Percentiles rank a stretch among this genome's conserved stretches.
Conservation (phyloP, 2,329 filamentous ascomycete species). For the Diatrype stigma region DNA sequence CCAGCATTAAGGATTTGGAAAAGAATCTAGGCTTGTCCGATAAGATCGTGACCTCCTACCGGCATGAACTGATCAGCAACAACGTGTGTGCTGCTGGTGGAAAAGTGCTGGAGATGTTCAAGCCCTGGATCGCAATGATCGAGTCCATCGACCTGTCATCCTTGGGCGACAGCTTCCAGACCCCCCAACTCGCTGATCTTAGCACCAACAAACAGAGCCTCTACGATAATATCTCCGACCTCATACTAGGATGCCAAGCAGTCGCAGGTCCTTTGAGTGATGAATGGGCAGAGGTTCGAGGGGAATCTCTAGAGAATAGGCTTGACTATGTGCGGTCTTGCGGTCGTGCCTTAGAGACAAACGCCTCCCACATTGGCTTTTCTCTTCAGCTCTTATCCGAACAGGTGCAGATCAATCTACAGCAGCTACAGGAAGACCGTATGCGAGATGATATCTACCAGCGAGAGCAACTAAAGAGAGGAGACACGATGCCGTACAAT, state of each 20-base stretch:
- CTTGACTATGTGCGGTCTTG: slow-evolving; percentile 75
- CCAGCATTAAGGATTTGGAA: slow-evolving; percentile 80
- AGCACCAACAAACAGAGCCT: slow-evolving; percentile 86
- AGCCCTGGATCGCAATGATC: slow-evolving; percentile 82
- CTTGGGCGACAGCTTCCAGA: slow-evolving; percentile 73
- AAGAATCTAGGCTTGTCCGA: slow-evolving; percentile 74
- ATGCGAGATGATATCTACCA: slow-evolving; percentile 41
- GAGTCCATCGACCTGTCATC: slow-evolving; percentile 88
- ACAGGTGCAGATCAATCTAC: slow-evolving; percentile 59
- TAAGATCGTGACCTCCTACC: slow-evolving; percentile 74
- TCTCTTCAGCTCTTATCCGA: slow-evolving; percentile 84
- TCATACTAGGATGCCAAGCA: slow-evolving; percentile 81
- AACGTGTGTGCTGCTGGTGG: slow-evolving; percentile 73
- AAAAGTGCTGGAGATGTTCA: slow-evolving; percentile 82
- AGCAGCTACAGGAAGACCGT: slow-evolving; percentile 42
- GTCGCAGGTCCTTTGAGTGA: slow-evolving; percentile 89
- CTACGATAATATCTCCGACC: slow-evolving; percentile 89
- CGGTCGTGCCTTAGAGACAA: slow-evolving; percentile 76
- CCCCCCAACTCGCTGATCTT: slow-evolving; percentile 82
- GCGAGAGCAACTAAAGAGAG: slow-evolving; percentile 52
- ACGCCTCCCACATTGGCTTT: slow-evolving; percentile 81
- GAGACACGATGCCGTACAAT: slow-evolving; percentile 53
- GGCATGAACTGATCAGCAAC: slow-evolving; percentile 77
- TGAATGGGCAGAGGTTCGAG: slow-evolving; percentile 91
- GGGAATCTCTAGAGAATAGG: slow-evolving; percentile 83